Evolutionary conservation across 352 stramenopile species (phyloP), one percentile per base, ranked within the genome.

Genomic region (Phytophthora palmivora): DNA sequence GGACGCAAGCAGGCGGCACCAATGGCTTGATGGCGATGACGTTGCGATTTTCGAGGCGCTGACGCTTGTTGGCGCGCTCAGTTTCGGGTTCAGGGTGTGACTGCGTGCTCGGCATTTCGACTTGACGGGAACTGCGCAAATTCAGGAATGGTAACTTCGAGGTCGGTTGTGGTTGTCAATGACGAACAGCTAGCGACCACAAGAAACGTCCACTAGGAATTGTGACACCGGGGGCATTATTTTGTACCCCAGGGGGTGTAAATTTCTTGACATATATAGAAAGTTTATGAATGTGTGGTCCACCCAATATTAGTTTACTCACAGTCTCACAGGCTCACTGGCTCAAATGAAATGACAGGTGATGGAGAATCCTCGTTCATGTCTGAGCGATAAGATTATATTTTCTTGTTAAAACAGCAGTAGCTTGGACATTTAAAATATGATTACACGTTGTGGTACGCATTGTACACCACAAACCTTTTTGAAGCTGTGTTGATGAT

Each of bases 1-100:
- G 70, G 3, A 92, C 72, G 46, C 78, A 92, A 3, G 80, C 70
- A 9, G 85, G 85, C 30, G 85, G 81, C 24, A 92, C 72, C 16
- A 92, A 70, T 28, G 85, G 81, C 12, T 83, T 86, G 42, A 92
- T 92, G 38, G 70, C 87, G 15, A 82, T 72, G 30, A 92, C 79
- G 59, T 89, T 82, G 50, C 81, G 77, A 67, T 91, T 82, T 53
- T 88, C 76, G 19, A 91, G 78, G 49, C 86, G 86, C 50, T 78
- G 78, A 46, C 84, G 84, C 74, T 93, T 93, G 70, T 42, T 32
- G 19, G 68, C 28, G 44, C 63, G 77, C 14, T 86, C 72, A 6
- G 52, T 70, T 38, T 81, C 60, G 6, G 73, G 56, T n/a, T 60
- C 47, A 32, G 53, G 16, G 22, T 71, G 70, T n/a, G 19, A 15